Base-by-base conservation (phyloP, 805 yeast genomes). In the Starmera quercuum region DNA sequence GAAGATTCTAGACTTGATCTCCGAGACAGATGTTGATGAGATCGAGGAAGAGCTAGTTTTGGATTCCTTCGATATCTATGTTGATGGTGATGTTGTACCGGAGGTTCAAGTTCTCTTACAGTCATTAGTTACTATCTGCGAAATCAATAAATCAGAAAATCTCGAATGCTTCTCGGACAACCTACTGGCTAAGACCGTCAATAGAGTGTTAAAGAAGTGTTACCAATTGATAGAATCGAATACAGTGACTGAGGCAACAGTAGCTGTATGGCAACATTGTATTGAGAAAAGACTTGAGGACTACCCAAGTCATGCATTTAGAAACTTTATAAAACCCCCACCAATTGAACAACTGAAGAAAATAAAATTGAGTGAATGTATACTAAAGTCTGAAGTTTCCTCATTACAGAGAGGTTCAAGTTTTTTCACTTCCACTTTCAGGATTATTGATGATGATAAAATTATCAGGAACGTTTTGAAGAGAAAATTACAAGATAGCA, bases 11-110 rank as follows among this genome's bases (percentile, higher is more conserved):
- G 54, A 56, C 2, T 11, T 36, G 2, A 30, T 49, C 5, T 40
- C 54, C 12, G 30, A 48, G 42, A 43, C 47, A 3, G 54, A 55
- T 24, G 56, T 63, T 13, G 58, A 58, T 13, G 68, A 63, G 13
- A 61, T 61, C 12, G 61, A 53, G 33, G 66, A 47, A 34, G 53
- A 64, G 8, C 50, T 74, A 17, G 56, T 75, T 0, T 45, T 72
- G 22, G 82, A 77, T 12, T 62, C 78, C 1, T 83, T 75, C 56
- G 92, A 83, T 45, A 67, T 79, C 35, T 81, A 68, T 45, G 48
- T 41, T 3, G 64, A 73, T 28, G 76, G 78, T 9, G 83, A 75
- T 23, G 62, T 79, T 1, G 50, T 70, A 14, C 67, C 78, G n/a
- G 90, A 83, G 51, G 54, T 73, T 26, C 57, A 67, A 1, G 54